These are phyloP conservation scores for Trichoderma parareesei DNA, from an alignment of 495 filamentous ascomycete genomes.

Conservation along the genomic window DNA sequence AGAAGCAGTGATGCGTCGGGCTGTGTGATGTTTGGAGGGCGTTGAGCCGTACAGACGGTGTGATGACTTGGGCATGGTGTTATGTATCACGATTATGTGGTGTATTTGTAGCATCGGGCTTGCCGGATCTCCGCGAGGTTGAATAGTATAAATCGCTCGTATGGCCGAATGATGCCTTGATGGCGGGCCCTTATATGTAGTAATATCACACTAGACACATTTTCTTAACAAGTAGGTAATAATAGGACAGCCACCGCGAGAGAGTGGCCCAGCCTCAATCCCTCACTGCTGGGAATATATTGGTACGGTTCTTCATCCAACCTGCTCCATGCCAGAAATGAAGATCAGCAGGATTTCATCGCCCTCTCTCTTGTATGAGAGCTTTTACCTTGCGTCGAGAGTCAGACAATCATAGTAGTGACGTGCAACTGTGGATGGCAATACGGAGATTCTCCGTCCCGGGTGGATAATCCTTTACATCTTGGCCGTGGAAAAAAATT, in stretches of 20 bases:
- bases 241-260: too few relatives aligned
- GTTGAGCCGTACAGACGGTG: neutral
- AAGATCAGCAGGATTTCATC: neutral
- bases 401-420: neutral
- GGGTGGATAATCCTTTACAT: neutral
- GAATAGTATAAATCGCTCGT: neutral
- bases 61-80: neutral
- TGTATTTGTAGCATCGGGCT: conserved; percentile 1
- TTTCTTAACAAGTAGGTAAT: too few relatives aligned
- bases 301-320: too few relatives aligned
- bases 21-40: neutral
- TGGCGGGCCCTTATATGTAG: neutral
- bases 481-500: neutral
- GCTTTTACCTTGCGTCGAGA: too few relatives aligned
- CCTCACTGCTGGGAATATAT: too few relatives aligned
- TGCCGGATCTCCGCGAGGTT: neutral
- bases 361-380: too few relatives aligned
- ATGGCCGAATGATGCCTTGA: conserved; percentile 3
- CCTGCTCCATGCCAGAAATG: neutral
- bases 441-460: neutral
- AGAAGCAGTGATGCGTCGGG: conserved; percentile 20
- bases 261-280: too few relatives aligned
- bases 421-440: neutral
- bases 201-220: neutral
- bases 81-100: neutral